Base-by-base conservation (phyloP, 2,329 filamentous ascomycete genomes). In the Esteya vermicola region DNA sequence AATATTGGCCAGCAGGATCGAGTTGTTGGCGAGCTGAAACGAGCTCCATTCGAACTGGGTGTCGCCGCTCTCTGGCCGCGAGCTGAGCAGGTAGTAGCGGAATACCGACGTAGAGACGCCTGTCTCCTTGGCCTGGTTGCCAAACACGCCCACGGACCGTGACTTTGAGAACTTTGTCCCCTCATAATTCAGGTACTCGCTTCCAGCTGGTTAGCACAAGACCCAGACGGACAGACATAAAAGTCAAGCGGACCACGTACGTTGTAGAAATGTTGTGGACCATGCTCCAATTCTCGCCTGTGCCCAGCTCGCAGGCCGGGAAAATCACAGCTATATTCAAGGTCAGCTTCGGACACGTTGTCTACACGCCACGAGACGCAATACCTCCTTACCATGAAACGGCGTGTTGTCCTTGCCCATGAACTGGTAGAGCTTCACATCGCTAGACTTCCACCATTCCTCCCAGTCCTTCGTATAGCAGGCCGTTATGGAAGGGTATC, bases 161-260 rank as follows among this genome's bases (percentile, higher is more conserved):
- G 84, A 91, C 62, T 95, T 95, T 56, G 81, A 88, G 64, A 95
- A 95, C 57, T 95, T 95, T 48, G 84, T 84, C 44, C 76, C 75
- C 57, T 91, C 84, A 53, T 91, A 91, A 63, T 89, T 88, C 48
- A 91, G 68, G 52, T 91, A 88, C 56, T 95, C 88, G 1, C 42
- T 44, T 21, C 22, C 3, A 12, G 21, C 10, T 19, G n/a, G 13
- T 18, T 9, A 13, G 33, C 13, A 12, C 2, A 12, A 9, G n/a
- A 28, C 4, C 19, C 3, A 28, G 28, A 2, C 18, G 26, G 20
- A 21, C 9, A 20, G 16, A 22, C 4, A 18, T 25, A 14, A 28
- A 20, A 19, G 26, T n/a, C n/a, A 37, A 18, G n/a, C 4, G 4
- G n/a, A 18, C 5, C 20, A 34, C 40, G 30, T 21, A 45, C 44